These are phyloP conservation scores for Pseudocercospora crystallina DNA, from an alignment of 2,329 filamentous ascomycete genomes.

Conservation along the genomic window DNA sequence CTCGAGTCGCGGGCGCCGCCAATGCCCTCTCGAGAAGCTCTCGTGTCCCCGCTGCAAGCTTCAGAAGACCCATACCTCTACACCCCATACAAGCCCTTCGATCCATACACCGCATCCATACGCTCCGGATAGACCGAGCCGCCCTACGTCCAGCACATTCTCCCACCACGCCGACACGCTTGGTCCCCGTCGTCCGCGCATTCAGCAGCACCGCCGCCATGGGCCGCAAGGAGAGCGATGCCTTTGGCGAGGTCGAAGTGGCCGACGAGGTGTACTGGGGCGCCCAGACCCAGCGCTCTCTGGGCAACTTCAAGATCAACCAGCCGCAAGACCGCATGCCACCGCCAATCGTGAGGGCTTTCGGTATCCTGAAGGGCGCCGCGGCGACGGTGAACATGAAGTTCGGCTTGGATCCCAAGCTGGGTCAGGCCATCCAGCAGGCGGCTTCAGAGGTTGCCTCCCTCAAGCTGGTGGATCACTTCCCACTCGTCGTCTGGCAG, in stretches of 20 bases:
- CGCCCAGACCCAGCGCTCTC: slow-evolving; percentile 91
- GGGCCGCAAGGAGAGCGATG: slow-evolving; percentile 81
- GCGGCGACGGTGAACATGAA: slow-evolving; percentile 94
- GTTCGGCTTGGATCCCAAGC: slow-evolving; percentile 85
- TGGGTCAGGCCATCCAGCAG: slow-evolving; percentile 91
- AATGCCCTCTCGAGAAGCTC: slow-evolving; percentile 11
- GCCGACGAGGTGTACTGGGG: slow-evolving; percentile 96
- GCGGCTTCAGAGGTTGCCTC: slow-evolving; percentile 90
- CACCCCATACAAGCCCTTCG: no score
- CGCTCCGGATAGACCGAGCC: no score
- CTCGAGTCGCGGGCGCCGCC: slow-evolving; percentile 15
- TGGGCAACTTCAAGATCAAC: slow-evolving; percentile 99
- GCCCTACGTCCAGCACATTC: no score
- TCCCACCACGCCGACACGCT: neutral
- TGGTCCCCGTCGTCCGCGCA: slow-evolving; percentile 21
- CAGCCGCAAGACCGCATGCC: slow-evolving; percentile 99
- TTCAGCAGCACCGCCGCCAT: slow-evolving; percentile 37
- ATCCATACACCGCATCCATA: no score
- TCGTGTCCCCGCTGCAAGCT: slow-evolving; percentile 19
- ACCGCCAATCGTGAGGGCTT: slow-evolving; percentile 83
- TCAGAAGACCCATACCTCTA: neutral
- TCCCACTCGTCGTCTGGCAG: slow-evolving; percentile 98
- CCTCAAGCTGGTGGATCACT: slow-evolving; percentile 92
- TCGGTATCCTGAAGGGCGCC: slow-evolving; percentile 95
- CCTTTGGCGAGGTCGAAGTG: slow-evolving; percentile 96